Base-by-base conservation (phyloP, 345 rosid genomes). In the Turritis glabra region DNA sequence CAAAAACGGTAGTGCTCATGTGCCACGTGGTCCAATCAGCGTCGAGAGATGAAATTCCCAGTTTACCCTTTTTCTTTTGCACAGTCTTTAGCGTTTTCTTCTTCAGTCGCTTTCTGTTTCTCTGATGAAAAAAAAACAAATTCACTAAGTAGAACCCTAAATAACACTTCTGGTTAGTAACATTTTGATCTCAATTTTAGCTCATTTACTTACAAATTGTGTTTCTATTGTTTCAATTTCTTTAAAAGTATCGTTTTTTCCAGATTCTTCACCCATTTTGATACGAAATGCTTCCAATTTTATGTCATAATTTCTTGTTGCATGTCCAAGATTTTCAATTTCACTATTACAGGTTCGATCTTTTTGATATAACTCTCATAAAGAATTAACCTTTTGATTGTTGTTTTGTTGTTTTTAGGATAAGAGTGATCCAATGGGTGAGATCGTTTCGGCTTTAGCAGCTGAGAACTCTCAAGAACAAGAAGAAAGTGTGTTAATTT, bases 401-500 rank as follows among this genome's bases (percentile, higher is more conserved):
- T 63, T 3, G 14, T 69, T 1, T 57, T 19, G 13, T 18, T 8
- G 22, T 12, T 40, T 66, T 21, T 3, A 67, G 79, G 74, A 55
- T 66, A 74, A 66, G 67, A 67, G 32, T 67, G 53, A 21, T 67
- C 48, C 70, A 15, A n/a, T n/a, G 63, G 19, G 46, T 21, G 54
- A 75, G 30, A 27, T 55, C 65, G 77, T 73, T 3, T 73, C 54
- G 7, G 71, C 38, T 59, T 61, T 60, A 50, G 57, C 5, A 59
- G 68, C 51, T 46, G 22, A 65, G 30, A 74, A 25, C 14, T 25
- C 66, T 17, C 29, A 32, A 56, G 12, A 32, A 58, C 40, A 61
- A 61, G 17, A 61, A 43, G 37, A 60, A 5, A 67, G 17, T 9
- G 32, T 30, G 19, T 61, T 76, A 8, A 54, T 61, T 18, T 69